phyloP scores from a whole-genome alignment of 345 rosid species.

The Microthlaspi erraticum region DNA sequence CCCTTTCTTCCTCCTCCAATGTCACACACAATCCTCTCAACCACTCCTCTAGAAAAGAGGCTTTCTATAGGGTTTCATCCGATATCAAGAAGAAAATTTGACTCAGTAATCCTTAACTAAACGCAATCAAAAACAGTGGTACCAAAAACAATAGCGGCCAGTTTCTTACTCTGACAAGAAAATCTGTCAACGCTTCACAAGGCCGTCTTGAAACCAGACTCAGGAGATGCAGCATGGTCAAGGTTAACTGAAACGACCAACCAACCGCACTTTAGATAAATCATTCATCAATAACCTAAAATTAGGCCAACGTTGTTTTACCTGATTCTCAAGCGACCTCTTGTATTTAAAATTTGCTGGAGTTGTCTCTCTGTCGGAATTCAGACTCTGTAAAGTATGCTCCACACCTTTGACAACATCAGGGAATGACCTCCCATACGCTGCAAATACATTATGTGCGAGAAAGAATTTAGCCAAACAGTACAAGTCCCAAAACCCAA shows the following conservation, averaged over 20 bases:
- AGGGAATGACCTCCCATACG: conserved; percentile 81
- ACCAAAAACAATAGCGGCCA: conserved; percentile 12
- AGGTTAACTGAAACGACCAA: conserved; percentile 65
- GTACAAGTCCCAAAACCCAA: conserved; percentile 11
- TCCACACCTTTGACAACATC: conserved; percentile 87
- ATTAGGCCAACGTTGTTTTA: conserved; percentile 31
- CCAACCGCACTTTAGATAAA: conserved; percentile 5
- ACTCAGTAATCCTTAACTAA: conserved; percentile 12
- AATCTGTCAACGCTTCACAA: conserved; percentile 68
- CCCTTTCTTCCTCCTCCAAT: conserved; percentile 48
- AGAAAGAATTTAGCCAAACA: conserved; percentile 27
- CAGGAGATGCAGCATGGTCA: conserved; percentile 81
- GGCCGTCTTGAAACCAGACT: conserved; percentile 63
- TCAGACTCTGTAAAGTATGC: conserved; percentile 72
- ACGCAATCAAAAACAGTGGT: not conserved
- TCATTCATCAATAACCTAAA: conserved; percentile 21
- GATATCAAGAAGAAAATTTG: conserved; percentile 16
- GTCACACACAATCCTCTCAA: conserved; percentile 68
- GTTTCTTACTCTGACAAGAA: conserved; percentile 72
- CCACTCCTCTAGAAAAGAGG: conserved; percentile 85
- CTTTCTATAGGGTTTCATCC: conserved; percentile 56
- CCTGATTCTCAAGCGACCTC: conserved; percentile 88
- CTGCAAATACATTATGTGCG: conserved; percentile 47
- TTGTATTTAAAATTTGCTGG: conserved; percentile 83
- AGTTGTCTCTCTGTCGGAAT: conserved; percentile 60